Evolutionary conservation across 352 stramenopile species (phyloP).

Genomic region (Blastocystis sp.): DNA sequence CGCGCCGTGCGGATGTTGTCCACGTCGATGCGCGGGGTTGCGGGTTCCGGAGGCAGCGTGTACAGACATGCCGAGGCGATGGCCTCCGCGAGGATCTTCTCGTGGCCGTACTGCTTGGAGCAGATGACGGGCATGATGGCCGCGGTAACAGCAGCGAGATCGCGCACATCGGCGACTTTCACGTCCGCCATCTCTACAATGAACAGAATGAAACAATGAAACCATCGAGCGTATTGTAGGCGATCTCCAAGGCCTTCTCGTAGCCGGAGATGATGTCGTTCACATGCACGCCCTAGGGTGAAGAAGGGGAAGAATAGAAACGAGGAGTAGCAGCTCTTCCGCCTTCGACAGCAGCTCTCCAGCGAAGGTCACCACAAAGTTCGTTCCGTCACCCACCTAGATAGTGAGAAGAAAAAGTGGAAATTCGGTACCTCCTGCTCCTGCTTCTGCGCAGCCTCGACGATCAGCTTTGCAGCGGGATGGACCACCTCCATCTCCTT

Average conservation of each 20-base stretch:
- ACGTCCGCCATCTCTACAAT: conserved; percentile 79
- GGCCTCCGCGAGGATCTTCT: conserved; percentile 87
- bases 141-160: conserved; percentile 81
- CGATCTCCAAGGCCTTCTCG: conserved; percentile 88
- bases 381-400: conserved; percentile 87
- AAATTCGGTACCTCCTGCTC: conserved; percentile 85
- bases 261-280: conserved; percentile 96
- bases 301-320: not conserved
- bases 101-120: conserved; percentile 94
- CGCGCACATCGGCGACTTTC: conserved; percentile 80
- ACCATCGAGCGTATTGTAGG: conserved; percentile 82
- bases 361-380: conserved; percentile 91
- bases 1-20: conserved; percentile 96
- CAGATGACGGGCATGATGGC: conserved; percentile 88
- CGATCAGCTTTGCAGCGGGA: conserved; percentile 94
- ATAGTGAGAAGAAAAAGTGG: not conserved
- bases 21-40: conserved; percentile 86
- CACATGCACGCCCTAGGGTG: conserved; percentile 86
- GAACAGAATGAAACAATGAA: not conserved
- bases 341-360: conserved; percentile 93
- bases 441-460: conserved; percentile 95
- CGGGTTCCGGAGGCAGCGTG: conserved; percentile 81
- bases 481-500: conserved; percentile 96
- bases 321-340: conserved; percentile 88
- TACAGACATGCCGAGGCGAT: conserved; percentile 90